phyloP scores from a whole-genome alignment of 2,329 filamentous ascomycete genomes.

The Chrysoporthe deuterocubensis region DNA sequence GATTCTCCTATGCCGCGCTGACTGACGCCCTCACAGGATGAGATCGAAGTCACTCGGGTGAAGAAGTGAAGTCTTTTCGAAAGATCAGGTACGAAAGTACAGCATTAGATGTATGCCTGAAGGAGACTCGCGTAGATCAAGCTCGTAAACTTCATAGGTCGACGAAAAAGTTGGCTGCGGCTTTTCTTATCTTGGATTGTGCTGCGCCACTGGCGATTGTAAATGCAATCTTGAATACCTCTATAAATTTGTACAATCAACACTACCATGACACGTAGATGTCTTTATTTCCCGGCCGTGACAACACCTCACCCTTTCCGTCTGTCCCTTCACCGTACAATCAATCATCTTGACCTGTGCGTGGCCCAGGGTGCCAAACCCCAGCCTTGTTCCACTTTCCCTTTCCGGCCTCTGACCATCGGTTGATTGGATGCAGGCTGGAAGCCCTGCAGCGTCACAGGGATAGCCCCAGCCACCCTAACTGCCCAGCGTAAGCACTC shows the following conservation, averaged over 20 bases:
- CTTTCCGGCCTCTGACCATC: background rate
- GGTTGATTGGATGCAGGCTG: conserved; percentile 3
- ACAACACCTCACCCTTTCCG: background rate
- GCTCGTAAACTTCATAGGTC: background rate
- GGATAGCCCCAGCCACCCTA: background rate
- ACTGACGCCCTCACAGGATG: conserved; percentile 3
- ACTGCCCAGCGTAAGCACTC: background rate
- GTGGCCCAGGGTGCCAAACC: background rate
- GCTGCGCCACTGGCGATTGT: background rate
- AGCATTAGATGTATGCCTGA: background rate
- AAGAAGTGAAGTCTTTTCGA: conserved; percentile 2
- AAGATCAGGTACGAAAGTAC: background rate
- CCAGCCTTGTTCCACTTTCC: conserved; percentile 13
- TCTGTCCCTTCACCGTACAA: background rate
- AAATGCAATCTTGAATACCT: too few relatives aligned
- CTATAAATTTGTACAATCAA: background rate
- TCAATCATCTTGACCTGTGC: background rate
- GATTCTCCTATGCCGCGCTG: background rate
- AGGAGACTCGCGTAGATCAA: background rate
- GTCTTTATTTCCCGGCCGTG: background rate
- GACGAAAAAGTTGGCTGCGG: background rate
- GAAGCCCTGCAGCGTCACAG: background rate
- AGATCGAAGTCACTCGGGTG: conserved; percentile 16
- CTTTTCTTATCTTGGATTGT: background rate
- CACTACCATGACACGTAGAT: background rate